phyloP scores from a whole-genome alignment of 2,329 filamentous ascomycete genomes.

The Aspergillus fijiensis region DNA sequence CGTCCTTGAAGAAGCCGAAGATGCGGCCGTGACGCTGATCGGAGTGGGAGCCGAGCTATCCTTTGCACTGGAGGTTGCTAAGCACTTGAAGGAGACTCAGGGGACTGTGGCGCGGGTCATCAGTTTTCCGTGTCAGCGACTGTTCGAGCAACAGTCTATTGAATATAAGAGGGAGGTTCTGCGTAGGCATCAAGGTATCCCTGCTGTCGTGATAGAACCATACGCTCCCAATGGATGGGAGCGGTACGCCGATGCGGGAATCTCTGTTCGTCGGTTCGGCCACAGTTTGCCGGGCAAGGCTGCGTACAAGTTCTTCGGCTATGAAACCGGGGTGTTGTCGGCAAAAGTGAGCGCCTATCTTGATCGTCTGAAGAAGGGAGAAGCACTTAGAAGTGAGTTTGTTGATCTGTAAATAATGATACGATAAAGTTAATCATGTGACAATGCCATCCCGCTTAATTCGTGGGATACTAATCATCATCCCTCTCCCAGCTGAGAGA shows the following conservation, averaged over 20 bases:
- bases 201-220: conserved; percentile 51
- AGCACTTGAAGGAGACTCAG: conserved; percentile 40
- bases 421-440: not conserved
- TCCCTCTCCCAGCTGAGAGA: too few relatives aligned
- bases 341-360: conserved; percentile 14
- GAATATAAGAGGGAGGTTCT: conserved; percentile 49
- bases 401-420: conserved; percentile 14
- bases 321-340: conserved; percentile 12
- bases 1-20: conserved; percentile 37
- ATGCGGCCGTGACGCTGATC: conserved; percentile 49
- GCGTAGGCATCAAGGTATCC: conserved; percentile 38
- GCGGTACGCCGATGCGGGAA: conserved; percentile 47
- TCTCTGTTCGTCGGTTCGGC: conserved; percentile 14
- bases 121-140: conserved; percentile 51
- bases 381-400: conserved; percentile 14
- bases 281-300: conserved; percentile 20
- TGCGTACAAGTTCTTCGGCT: conserved; percentile 21
- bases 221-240: conserved; percentile 54
- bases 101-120: conserved; percentile 48
- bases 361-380: conserved; percentile 6
- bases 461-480: too few relatives aligned
- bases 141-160: conserved; percentile 50
- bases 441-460: not conserved
- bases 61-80: conserved; percentile 47
- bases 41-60: conserved; percentile 53